Conservation (phyloP, 2,329 filamentous ascomycete species). For the Ceratocystis smalleyi region DNA sequence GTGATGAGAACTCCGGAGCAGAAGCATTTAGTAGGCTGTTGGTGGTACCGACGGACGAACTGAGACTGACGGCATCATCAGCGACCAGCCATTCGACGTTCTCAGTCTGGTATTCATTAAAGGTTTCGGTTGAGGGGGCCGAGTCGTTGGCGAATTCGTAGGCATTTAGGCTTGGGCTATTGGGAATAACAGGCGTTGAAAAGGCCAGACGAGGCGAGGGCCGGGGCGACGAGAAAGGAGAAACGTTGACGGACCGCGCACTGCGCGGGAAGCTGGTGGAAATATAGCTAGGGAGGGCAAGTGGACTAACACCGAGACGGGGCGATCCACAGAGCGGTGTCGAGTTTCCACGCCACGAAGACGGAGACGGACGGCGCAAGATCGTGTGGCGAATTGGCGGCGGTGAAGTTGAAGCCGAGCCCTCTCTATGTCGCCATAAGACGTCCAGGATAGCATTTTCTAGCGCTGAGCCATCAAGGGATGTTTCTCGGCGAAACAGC, state of each 20-base stretch:
- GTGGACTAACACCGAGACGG: conserved; percentile 64
- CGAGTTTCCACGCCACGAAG: conserved; percentile 73
- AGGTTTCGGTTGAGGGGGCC: conserved; percentile 66
- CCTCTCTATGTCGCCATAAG: conserved; percentile 68
- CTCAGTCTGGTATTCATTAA: conserved; percentile 81
- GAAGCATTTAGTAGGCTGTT: conserved; percentile 61
- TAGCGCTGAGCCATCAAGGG: conserved; percentile 56
- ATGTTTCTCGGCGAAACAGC: conserved; percentile 63
- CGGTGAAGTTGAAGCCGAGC: conserved; percentile 55
- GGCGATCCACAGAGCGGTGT: conserved; percentile 76
- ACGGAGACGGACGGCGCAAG: conserved; percentile 78
- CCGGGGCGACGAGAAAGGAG: conserved; percentile 84
- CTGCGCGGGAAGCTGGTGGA: conserved; percentile 62
- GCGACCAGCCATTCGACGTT: conserved; percentile 96
- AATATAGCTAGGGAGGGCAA: conserved; percentile 69
- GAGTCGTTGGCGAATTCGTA: conserved; percentile 84
- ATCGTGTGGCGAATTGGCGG: conserved; percentile 78
- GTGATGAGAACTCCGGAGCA: conserved; percentile 57
- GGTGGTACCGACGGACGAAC: conserved; percentile 53
- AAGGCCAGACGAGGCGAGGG: conserved; percentile 84
- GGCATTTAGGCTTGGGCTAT: conserved; percentile 84
- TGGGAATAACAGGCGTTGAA: conserved; percentile 77
- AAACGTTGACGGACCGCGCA: conserved; percentile 62
- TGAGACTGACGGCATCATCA: conserved; percentile 65
- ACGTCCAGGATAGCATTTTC: conserved; percentile 86